Percentiles rank a stretch among this genome's conserved stretches.
Evolutionary conservation across 805 yeast genomes (phyloP).

Genomic region (Candida verbasci): DNA sequence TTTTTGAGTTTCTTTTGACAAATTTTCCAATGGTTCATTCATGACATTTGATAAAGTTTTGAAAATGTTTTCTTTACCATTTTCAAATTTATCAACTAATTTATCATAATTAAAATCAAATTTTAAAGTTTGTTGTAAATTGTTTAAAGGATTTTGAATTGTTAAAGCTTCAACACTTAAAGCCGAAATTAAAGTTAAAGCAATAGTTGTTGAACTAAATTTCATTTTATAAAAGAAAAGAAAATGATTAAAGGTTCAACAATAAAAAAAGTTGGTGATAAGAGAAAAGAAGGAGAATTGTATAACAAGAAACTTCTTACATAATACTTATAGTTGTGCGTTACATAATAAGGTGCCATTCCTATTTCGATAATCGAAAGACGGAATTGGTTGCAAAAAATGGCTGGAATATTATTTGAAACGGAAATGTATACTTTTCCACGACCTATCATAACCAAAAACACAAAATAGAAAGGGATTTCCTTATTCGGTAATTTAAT

Average conservation of each 20-base stretch:
- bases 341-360: too few species aligned
- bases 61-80: constrained; percentile 28
- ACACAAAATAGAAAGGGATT: too few species aligned
- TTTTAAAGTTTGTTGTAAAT: constrained; percentile 17
- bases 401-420: too few species aligned
- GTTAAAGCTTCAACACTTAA: constrained; percentile 16
- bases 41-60: constrained; percentile 48
- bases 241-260: background rate
- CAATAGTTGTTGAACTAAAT: constrained; percentile 14
- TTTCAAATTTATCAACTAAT: constrained; percentile 8
- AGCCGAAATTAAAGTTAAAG: constrained; percentile 12
- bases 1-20: constrained; percentile 46
- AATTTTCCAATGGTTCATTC: constrained; percentile 45
- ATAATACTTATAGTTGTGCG: too few species aligned
- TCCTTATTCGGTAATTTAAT: too few species aligned
- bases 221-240: constrained; percentile 11
- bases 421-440: too few species aligned
- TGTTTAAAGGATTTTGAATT: constrained; percentile 17
- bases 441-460: too few species aligned
- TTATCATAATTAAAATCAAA: constrained; percentile 9
- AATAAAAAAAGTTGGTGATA: background rate
- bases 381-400: too few species aligned
- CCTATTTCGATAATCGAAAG: too few species aligned
- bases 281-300: too few species aligned
- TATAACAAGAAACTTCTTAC: too few species aligned